Conservation (phyloP, 192 early-diverging fungal genomes). For the Umbelopsis ramanniana region DNA sequence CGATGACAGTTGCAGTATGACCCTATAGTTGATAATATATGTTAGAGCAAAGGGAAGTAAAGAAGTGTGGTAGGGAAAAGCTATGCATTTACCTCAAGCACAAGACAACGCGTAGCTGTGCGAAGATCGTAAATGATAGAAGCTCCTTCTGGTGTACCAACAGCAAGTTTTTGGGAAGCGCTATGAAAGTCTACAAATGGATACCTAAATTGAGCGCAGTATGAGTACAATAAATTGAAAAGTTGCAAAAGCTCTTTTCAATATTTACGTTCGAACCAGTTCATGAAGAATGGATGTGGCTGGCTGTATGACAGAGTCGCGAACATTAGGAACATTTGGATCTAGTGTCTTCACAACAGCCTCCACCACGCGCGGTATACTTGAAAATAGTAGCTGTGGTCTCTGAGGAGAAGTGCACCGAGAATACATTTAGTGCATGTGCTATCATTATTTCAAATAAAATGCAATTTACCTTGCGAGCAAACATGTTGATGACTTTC, state of each 20-base stretch:
- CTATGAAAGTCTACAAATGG: slow-evolving; percentile 78
- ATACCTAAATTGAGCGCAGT: slow-evolving; percentile 42
- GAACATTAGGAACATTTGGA: slow-evolving; percentile 72
- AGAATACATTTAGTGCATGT: no score
- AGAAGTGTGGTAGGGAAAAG: background rate
- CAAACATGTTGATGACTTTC: slow-evolving; percentile 74
- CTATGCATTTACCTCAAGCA: slow-evolving; percentile 65
- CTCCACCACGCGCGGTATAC: slow-evolving; percentile 68
- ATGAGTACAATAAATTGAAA: slow-evolving; percentile 31
- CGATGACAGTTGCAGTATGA: slow-evolving; percentile 66
- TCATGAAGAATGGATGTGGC: slow-evolving; percentile 62
- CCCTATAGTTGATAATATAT: slow-evolving; percentile 48
- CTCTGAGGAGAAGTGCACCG: slow-evolving; percentile 46
- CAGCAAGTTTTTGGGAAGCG: slow-evolving; percentile 72
- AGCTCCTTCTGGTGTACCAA: slow-evolving; percentile 77
- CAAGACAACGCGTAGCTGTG: slow-evolving; percentile 76
- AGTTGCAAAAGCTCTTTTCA: slow-evolving; percentile 1
- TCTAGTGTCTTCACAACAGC: slow-evolving; percentile 84
- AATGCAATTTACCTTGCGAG: slow-evolving; percentile 61
- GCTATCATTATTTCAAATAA: background rate
- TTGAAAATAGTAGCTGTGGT: slow-evolving; percentile 66
- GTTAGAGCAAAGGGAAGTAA: background rate
- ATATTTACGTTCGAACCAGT: slow-evolving; percentile 65
- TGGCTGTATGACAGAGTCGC: slow-evolving; percentile 68
- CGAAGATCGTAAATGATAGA: slow-evolving; percentile 80